phyloP scores from a whole-genome alignment of 2,329 filamentous ascomycete species.

The Sclerotinia spermophila region DNA sequence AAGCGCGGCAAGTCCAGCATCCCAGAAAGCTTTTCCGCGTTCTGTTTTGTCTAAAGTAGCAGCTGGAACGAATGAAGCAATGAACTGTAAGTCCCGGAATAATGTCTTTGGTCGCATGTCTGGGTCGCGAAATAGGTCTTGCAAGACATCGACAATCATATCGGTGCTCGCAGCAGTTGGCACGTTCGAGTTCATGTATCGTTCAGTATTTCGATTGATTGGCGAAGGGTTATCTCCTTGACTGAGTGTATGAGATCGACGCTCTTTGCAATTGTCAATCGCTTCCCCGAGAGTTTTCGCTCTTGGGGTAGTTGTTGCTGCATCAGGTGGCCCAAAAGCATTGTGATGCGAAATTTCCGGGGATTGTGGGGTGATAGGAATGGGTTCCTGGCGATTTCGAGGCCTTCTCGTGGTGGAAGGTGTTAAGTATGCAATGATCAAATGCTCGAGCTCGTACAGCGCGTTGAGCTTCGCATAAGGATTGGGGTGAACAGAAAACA shows the following conservation, averaged over 20 bases:
- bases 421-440: conserved; percentile 73
- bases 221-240: conserved; percentile 56
- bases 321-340: conserved; percentile 33
- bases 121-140: conserved; percentile 63
- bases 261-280: conserved; percentile 67
- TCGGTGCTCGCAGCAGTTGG: conserved; percentile 40
- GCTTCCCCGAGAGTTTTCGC: conserved; percentile 58
- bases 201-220: conserved; percentile 72
- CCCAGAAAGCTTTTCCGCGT: conserved; percentile 71
- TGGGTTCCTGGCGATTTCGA: conserved; percentile 31
- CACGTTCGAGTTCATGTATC: conserved; percentile 57
- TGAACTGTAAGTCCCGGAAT: conserved; percentile 77
- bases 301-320: conserved; percentile 34
- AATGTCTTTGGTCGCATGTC: conserved; percentile 73
- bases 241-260: conserved; percentile 56
- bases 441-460: conserved; percentile 74
- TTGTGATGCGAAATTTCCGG: conserved; percentile 43
- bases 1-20: conserved; percentile 83
- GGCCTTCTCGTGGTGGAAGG: conserved; percentile 44
- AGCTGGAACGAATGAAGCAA: conserved; percentile 62
- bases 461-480: conserved; percentile 82
- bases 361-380: conserved; percentile 51
- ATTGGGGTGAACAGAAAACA: conserved; percentile 86
- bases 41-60: conserved; percentile 59
- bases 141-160: conserved; percentile 61